Evolutionary conservation across 306 rosid genomes (phyloP), one percentile per base, ranked within the genome.

Genomic region (Inga leiocalycina): DNA sequence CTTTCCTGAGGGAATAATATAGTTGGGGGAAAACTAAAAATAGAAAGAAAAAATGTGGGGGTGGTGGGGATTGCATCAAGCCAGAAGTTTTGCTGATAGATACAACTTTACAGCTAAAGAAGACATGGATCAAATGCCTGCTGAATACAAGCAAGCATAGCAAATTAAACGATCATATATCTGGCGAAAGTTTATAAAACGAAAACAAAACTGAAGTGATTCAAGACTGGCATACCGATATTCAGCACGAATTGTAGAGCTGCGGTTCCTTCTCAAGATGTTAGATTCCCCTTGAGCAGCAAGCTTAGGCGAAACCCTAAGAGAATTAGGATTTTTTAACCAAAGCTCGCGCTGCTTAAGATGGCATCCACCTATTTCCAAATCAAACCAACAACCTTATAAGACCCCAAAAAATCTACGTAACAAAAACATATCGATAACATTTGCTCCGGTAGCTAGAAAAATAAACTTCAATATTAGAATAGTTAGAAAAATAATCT

Each of bases 221-320:
- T 57, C 32, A 43, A 61, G 75, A 65, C 39, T 57, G 54, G 66
- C 85, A 59, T 85, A 94, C 98, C 90, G 74, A 81, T 90, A 89
- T 57, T 95, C 95, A 0, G 98, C 95, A 67, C 89, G 84, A 85
- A 93, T 84, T 1, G 88, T 71, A 79, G 90, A 80, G 80, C 73
- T 74, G 80, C 87, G 91, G 65, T 75, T 89, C 80, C 79, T 85
- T 51, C 72, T 86, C 69, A 75, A 75, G 71, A 77, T 84, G 72
- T 73, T 85, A 32, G 87, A 82, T 84, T 90, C 90, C 81, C 79
- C 89, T 79, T 79, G 92, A 77, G 87, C 75, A 27, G 71, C 51
- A 52, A 92, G 86, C 81, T 90, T 94, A 74, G 91, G 79, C 6
- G 91, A 76, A 82, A 85, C 77, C 30, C 86, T 85, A 74, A 82